A percentile compares a stretch with the other conserved stretches of the same genome.
phyloP scores from a whole-genome alignment of 768 basidiomycete genomes.

The Sutorius australiensis region DNA sequence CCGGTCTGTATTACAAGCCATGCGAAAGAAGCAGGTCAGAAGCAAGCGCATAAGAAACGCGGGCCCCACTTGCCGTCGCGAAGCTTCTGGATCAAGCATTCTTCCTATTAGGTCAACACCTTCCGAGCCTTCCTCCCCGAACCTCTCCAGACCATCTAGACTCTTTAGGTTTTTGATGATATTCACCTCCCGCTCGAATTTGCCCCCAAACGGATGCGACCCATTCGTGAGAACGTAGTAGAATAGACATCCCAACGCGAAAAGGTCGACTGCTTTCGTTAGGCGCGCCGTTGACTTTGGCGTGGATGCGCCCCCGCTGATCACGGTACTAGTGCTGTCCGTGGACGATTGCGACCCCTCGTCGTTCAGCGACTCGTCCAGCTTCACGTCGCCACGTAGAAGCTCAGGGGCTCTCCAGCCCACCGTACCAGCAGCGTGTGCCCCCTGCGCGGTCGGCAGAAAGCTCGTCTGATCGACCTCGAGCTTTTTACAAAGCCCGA shows the following conservation, averaged over 20 bases:
- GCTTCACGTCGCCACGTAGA: conserved; percentile 86
- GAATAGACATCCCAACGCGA: conserved; percentile 92
- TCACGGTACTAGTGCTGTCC: conserved; percentile 56
- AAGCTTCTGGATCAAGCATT: conserved; percentile 80
- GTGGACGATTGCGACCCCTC: conserved; percentile 65
- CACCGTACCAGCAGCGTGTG: conserved; percentile 87
- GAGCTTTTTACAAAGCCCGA: conserved; percentile 93
- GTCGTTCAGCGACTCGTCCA: conserved; percentile 69
- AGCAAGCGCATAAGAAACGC: background rate
- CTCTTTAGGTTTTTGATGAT: conserved; percentile 80
- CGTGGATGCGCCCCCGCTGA: conserved; percentile 17
- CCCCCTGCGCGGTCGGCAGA: conserved; percentile 85
- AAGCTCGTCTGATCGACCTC: conserved; percentile 97
- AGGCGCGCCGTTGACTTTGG: conserved; percentile 52
- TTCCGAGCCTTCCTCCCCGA: conserved; percentile 94
- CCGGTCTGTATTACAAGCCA: conserved; percentile 53
- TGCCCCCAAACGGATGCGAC: conserved; percentile 89
- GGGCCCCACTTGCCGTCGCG: conserved; percentile 56
- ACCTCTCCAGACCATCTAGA: conserved; percentile 66
- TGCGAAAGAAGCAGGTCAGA: background rate
- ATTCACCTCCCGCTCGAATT: conserved; percentile 91
- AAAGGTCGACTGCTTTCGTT: conserved; percentile 95
- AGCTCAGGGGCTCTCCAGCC: conserved; percentile 99
- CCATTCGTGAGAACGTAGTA: conserved; percentile 91
- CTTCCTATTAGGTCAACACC: conserved; percentile 72